Evolutionary conservation across 2,329 filamentous ascomycete genomes (phyloP), one percentile per base, ranked within the genome.

Genomic region (Westerdykella ornata): DNA sequence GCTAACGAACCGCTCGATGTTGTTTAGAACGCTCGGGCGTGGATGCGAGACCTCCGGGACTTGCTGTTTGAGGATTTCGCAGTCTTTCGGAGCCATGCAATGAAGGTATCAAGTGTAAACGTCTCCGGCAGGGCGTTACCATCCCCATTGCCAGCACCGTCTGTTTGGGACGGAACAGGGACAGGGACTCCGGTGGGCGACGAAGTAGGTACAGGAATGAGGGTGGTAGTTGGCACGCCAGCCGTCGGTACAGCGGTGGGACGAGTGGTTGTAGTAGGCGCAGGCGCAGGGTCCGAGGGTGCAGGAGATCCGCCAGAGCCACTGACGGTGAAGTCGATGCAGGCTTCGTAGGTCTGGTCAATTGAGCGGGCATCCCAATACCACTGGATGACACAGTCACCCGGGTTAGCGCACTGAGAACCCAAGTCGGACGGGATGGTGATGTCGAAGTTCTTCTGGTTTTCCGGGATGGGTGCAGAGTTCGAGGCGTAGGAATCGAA

Each of bases 291-390:
- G 38, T 37, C 39, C 9, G 52, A 53, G 22, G 22, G 22, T 26
- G 35, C 51, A 51, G 14, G 57, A 57, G 39, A 4, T 26, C 22
- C 22, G 8, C 59, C 57, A 46, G 55, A 54, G 33, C 59, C 65
- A 37, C 59, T 58, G 43, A 72, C 61, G 32, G 61, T 70, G 56
- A 83, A 81, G 54, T 82, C 79, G 38, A 81, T 67, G 62, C 79
- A 82, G 37, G 72, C 72, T 67, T 80, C 75, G 56, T 82, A 82
- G 9, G 78, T 81, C 70, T 82, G 79, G 43, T 74, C 54, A 46
- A 77, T 72, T 41, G 65, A 67, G 12, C 63, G 52, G 13, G 77
- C 76, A 45, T 78, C 70, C 78, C 78, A 82, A 62, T 69, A 80
- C 77, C 78, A 81, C 62, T 82, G 78, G 35, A 82, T 68, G 3